These are phyloP conservation scores for Fusarium sp. DNA, from an alignment of 2,329 filamentous ascomycete genomes.

Conservation along the genomic window DNA sequence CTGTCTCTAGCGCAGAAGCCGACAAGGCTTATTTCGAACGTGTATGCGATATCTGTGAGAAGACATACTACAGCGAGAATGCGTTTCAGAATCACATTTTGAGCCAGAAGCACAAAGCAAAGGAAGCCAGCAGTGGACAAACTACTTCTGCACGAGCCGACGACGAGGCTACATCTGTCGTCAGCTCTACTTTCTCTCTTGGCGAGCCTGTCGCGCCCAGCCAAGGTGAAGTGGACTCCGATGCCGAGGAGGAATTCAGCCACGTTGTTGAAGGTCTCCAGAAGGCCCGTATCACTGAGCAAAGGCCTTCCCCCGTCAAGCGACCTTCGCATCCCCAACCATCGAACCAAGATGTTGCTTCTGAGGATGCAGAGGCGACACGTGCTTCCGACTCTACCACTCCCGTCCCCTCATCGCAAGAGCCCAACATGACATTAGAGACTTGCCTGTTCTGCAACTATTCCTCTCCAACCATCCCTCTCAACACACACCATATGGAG, in stretches of 20 bases:
- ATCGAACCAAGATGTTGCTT: conserved; percentile 55
- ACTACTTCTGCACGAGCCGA: conserved; percentile 53
- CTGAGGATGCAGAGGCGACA: conserved; percentile 55
- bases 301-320: conserved; percentile 63
- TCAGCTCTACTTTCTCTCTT: conserved; percentile 91
- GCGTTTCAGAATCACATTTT: conserved; percentile 92
- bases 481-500: conserved; percentile 90
- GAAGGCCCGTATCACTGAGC: conserved; percentile 73
- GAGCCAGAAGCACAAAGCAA: conserved; percentile 85
- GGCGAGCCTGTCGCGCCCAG: conserved; percentile 75
- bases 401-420: conserved; percentile 50
- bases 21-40: conserved; percentile 91
- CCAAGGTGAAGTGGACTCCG: conserved; percentile 67
- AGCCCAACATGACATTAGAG: conserved; percentile 58
- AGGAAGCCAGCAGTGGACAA: conserved; percentile 61
- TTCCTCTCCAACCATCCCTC: conserved; percentile 76
- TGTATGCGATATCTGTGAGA: conserved; percentile 82
- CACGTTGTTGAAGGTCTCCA: conserved; percentile 83
- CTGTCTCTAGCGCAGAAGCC: conserved; percentile 83
- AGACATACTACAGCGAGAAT: conserved; percentile 96
- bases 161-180: conserved; percentile 82
- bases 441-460: conserved; percentile 94
- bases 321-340: conserved; percentile 64
- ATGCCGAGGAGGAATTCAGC: conserved; percentile 79
- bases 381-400: conserved; percentile 58